Conservation (phyloP, 2,329 filamentous ascomycete genomes). For the Pochonia chlamydosporia region DNA sequence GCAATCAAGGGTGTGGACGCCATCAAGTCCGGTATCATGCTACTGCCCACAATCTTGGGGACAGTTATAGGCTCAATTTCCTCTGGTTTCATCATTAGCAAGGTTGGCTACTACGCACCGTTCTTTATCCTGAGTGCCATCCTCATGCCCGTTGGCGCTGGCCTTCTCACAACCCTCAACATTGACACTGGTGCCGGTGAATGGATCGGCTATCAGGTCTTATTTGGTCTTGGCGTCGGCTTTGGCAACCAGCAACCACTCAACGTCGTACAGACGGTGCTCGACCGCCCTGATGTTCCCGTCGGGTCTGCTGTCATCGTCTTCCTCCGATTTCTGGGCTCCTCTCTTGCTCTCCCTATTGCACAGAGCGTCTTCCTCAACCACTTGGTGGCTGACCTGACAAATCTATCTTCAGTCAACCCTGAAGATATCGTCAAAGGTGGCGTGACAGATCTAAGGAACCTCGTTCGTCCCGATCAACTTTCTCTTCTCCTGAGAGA, state of each 20-base stretch:
- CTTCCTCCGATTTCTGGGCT: no score
- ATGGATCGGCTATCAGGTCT: conserved; percentile 24
- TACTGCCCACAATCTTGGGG: conserved; percentile 15
- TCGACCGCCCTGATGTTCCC: conserved; percentile 27
- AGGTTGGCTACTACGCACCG: conserved; percentile 32
- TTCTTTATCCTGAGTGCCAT: conserved; percentile 26
- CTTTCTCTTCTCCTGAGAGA: no score
- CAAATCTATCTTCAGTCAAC: no score
- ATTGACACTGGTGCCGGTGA: conserved; percentile 9
- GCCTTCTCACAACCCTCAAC: conserved; percentile 32
- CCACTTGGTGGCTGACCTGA: no score
- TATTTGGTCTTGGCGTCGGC: conserved; percentile 40
- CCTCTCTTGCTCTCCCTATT: no score
- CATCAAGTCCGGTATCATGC: conserved; percentile 17
- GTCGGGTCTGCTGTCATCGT: conserved; percentile 37
- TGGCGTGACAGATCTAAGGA: no score
- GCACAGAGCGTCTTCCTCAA: no score
- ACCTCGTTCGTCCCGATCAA: no score
- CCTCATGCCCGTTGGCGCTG: conserved; percentile 27
- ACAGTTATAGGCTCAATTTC: no score
- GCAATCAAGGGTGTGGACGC: conserved; percentile 28
- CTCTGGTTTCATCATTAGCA: conserved; percentile 13
- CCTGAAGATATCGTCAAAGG: no score
- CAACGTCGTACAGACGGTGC: conserved; percentile 28
- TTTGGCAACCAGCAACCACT: conserved; percentile 36